Evolutionary conservation across 352 stramenopile species (phyloP), one percentile per base, ranked within the genome.

Genomic region (Phytophthora vignae): DNA sequence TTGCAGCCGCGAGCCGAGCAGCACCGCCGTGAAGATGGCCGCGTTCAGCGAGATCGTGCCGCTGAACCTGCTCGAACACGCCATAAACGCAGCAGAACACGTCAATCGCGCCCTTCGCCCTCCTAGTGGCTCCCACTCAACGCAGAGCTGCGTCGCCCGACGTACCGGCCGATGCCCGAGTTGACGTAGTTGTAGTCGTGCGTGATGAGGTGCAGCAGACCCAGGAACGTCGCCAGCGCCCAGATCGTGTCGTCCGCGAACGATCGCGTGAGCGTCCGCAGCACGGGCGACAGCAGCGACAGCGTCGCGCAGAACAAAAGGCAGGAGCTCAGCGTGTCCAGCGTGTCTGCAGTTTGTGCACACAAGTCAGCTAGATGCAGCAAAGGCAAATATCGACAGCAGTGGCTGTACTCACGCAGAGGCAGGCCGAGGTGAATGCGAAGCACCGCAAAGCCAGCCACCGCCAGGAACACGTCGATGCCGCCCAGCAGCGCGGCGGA

Each of bases 231-330:
- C 50, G 88, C 87, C 31, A 98, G 77, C 27, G 86, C 91, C 68
- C 90, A 96, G 62, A 98, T 98, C n/a, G 91, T 98, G 77, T 98
- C 94, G 54, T 97, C 87, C 5, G 93, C 90, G 61, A 93, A 97
- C 29, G 92, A 97, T 29, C 84, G 82, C 21, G 94, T 98, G 21
- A 98, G 86, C 31, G 94, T 98, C 44, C 90, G 87, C 59, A 98
- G 73, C 54, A 98, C 90, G 5, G 94, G 94, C 15, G 93, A 95
- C 48, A 98, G 72, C 27, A 98, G 87, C 38, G 87, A 95, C 27
- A 97, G 76, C 52, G 84, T 95, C 4, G 88, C 88, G 54, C 83
- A 92, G 67, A 96, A 96, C 46, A 96, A 80, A 12, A 96, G 67
- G 49, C 86, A 90, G n/a, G 86, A 87, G 29, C 84, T 88, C 38